Base-by-base conservation (phyloP, 2,329 filamentous ascomycete species). In the Cladorrhinum sp. region DNA sequence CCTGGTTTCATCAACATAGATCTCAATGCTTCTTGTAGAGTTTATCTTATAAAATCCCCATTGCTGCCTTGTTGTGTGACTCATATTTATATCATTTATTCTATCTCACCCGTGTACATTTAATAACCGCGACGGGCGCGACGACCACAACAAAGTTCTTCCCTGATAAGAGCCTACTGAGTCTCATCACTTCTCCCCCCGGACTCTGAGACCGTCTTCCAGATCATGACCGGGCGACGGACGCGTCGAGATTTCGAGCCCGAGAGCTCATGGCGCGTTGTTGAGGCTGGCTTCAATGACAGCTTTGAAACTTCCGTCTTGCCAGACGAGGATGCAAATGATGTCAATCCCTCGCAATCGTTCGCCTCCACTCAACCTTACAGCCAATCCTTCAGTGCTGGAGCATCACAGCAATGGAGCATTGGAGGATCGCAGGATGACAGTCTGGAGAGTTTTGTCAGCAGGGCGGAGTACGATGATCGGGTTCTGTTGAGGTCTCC, bases 231-330 rank as follows among this genome's bases (percentile, higher is more conserved):
- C 3, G 52, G 62, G 8, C 58, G 63, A 48, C 63, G 63, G 13
- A 59, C 66, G 57, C 64, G 64, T 59, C 71, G 69, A 56, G 67
- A 69, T 22, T 68, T 78, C 16, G 77, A 78, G 36, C 75, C 83
- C 48, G 81, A 83, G 64, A 78, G 79, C 64, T 85, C 83, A 20
- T 86, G 83, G 83, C 83, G 83, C 66, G 78, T 86, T 73, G 82
- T 86, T 12, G 83, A 86, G 60, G 82, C 80, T 58, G 74, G 78
- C 68, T 83, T 85, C 59, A 79, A 85, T 69, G 83, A 85, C 68
- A 85, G 81, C 67, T 85, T 85, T 69, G 83, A 84, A 65, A 84
- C 82, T 5, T 79, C 79, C 9, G 75, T 84, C 57, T 72, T 84
- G 16, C 77, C 79, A 32, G 70, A 79, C 27, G 78, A 79, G 49